Evolutionary conservation across 2,329 filamentous ascomycete genomes (phyloP), one percentile per base, ranked within the genome.

Genomic region (Lachnellula cervina): DNA sequence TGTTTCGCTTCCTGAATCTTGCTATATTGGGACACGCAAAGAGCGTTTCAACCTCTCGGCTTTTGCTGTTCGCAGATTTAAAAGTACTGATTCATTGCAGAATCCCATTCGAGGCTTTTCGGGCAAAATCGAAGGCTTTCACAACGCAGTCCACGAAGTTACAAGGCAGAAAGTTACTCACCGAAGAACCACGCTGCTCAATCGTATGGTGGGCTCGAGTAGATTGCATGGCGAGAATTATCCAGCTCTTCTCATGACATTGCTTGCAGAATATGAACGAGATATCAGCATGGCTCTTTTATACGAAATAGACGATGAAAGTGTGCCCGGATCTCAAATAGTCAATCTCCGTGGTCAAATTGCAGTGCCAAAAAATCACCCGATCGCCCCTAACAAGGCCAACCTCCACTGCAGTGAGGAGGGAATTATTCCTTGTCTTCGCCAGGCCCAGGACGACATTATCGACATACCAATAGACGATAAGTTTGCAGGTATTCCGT

Each of bases 201-300:
- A 60, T 13, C 35, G 44, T 0, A 56, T 68, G 56, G 52, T 60
- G 25, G 47, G 60, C 3, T 61, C 62, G 2, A 44, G 42, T 1
- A 51, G 45, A 3, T 49, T 54, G 34, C 53, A 60, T 25, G 44
- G 45, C 8, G 45, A 53, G 46, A 54, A 37, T 5, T 49, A 66
- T 6, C 54, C 52, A 32, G 52, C 48, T 17, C 54, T 59, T 28
- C 43, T 68, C 8, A 59, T 68, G 7, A 62, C 61, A 13, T 45
- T 56, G 28, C 54, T 68, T 13, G 50, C 62, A 40, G 54, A 52
- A 1, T 66, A 68, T 32, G 55, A 60, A 8, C 42, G 54, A 11
- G 66, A 68, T 35, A 62, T 68, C 11, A 56, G 64, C 11, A 63
- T 68, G 62, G 64, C 64, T 2, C 19, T 68, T 3, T 35, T 68